Percentiles rank a stretch among this genome's conserved stretches.
Evolutionary conservation across 139 green algal species (phyloP).

Genomic region (Diplosphaera chodatii): DNA sequence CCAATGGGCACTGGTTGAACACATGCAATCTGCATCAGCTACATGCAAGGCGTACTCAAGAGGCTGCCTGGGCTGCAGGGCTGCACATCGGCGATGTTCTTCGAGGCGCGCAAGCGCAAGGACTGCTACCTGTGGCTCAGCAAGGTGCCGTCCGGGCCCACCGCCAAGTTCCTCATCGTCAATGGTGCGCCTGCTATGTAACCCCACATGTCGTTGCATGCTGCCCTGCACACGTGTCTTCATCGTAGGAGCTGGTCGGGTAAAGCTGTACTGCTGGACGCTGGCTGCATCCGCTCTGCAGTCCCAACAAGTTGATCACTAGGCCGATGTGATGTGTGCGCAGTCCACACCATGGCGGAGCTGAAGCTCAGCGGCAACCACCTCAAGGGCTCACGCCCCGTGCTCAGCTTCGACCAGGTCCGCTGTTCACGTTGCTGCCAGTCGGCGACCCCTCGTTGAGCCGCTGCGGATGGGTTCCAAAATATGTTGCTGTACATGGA

Average conservation of each 20-base stretch:
- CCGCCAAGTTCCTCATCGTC: slow-evolving; percentile 89
- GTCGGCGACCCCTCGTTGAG: too few relatives aligned
- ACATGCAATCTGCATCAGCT: too few relatives aligned
- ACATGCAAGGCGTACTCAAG: background rate
- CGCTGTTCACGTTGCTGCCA: too few relatives aligned
- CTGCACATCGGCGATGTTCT: slow-evolving; percentile 88
- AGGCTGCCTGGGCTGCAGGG: slow-evolving; percentile 29
- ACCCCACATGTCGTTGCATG: too few relatives aligned
- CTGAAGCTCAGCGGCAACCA: slow-evolving; percentile 97
- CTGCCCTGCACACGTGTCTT: too few relatives aligned
- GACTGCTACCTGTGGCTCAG: slow-evolving; percentile 97
- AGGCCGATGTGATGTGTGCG: background rate
- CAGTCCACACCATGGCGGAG: slow-evolving; percentile 98
- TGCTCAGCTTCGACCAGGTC: slow-evolving; percentile 64
- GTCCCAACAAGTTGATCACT: too few relatives aligned
- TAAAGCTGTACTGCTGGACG: too few relatives aligned
- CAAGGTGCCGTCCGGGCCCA: slow-evolving; percentile 86
- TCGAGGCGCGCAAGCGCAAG: slow-evolving; percentile 91
- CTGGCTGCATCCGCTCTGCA: too few relatives aligned
- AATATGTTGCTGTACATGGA: too few relatives aligned
- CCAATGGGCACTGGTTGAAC: too few relatives aligned
- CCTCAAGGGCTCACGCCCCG: slow-evolving; percentile 83
- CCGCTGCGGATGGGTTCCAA: too few relatives aligned
- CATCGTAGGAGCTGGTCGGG: too few relatives aligned
- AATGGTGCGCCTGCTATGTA: slow-evolving; percentile 61